phyloP scores from a whole-genome alignment of 2,329 filamentous ascomycete genomes.

The Grosmannia clavigera region DNA sequence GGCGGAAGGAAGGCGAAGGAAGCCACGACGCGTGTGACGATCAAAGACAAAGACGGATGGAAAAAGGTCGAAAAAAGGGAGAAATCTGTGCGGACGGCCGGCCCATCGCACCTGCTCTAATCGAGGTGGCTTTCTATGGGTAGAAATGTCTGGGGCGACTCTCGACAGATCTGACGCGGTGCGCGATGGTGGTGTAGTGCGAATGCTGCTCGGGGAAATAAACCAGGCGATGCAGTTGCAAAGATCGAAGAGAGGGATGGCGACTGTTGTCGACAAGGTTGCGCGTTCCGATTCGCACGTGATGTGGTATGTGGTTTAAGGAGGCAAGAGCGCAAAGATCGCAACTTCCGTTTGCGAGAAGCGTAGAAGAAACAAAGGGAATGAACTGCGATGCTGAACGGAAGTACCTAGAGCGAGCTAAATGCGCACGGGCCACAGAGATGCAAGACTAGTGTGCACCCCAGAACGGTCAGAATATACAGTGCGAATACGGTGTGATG shows the following conservation, averaged over 20 bases:
- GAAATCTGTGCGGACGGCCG: background rate
- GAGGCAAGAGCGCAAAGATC: background rate
- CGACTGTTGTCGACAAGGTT: background rate
- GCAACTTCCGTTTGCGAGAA: background rate
- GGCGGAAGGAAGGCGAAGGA: background rate
- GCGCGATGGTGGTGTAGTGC: background rate
- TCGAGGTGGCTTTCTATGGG: background rate
- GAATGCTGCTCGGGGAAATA: background rate
- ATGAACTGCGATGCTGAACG: background rate
- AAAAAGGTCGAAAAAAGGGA: background rate
- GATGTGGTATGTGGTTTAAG: background rate
- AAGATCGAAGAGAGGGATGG: background rate
- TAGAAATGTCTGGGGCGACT: background rate
- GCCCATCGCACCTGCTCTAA: background rate
- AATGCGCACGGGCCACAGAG: background rate
- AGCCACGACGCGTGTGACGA: background rate
- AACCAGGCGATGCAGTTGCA: background rate
- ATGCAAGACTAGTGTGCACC: background rate
- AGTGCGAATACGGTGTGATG: background rate
- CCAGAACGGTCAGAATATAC: background rate
- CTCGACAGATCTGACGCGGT: background rate
- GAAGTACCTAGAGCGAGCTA: background rate
- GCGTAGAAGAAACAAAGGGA: background rate
- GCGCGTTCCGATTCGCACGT: background rate
- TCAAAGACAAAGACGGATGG: background rate